Base-by-base conservation (phyloP, 176 grass and related monocot genomes). In the Elaeis guineensis region DNA sequence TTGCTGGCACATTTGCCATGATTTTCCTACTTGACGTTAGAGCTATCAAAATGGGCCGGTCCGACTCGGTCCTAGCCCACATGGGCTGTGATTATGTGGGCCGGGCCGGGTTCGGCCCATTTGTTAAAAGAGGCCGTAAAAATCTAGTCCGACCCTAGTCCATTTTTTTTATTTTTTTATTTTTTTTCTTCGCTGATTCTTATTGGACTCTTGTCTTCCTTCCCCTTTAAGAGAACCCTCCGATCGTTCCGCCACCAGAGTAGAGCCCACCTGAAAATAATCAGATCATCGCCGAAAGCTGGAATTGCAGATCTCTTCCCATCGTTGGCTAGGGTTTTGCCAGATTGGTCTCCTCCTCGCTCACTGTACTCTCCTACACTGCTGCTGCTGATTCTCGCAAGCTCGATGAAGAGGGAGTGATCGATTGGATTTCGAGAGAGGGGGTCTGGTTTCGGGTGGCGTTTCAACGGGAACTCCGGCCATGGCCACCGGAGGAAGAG, bases 401-500 rank as follows among this genome's bases (percentile, higher is more conserved):
- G 19, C 52, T 50, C 6, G 69, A 17, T 15, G 29, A 4, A 18
- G 29, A 17, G 3, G 9, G 23, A 58, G 35, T 17, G 19, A 39
- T 0, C 35, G 55, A 17, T 59, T 16, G 5, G 16, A 2, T 12
- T 8, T 16, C 24, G 17, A 17, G 23, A 52, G 64, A 55, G 15
- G 62, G 39, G 21, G 24, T 5, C 2, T 48, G 60, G 28, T 48
- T 6, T 49, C 30, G 12, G 50, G 16, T 2, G 30, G 5, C 14
- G 24, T 14, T 16, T 12, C 24, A n/a, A 6, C 17, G 28, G 58
- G 58, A 18, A 11, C 19, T 28, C 20, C 19, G 16, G 58, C 66
- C 70, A 95, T 95, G 90, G 90, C 83, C 25, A 19, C 79, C 66
- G 72, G 50, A 3, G 85, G 85, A 96, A 96, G 66, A 83, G 86